Percentiles rank a stretch among this genome's conserved stretches.
Conservation (phyloP, 2,329 filamentous ascomycete species). For the Arthrobotrys pseudoclavata region DNA sequence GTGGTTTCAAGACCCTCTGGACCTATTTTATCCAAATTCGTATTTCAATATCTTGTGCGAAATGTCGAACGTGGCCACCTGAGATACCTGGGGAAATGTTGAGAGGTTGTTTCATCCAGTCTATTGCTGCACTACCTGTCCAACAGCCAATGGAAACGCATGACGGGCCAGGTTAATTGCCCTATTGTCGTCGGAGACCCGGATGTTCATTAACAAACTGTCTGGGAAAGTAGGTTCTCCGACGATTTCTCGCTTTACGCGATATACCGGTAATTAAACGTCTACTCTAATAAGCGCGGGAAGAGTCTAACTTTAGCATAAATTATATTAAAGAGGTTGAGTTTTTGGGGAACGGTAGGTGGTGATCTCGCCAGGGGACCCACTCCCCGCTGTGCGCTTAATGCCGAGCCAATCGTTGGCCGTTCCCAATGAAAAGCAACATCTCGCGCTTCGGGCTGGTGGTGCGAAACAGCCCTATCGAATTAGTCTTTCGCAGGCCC, state of each 20-base stretch:
- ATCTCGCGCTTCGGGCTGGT: slow-evolving; percentile 47
- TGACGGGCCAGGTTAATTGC: slow-evolving; percentile 9
- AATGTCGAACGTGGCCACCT: slow-evolving; percentile 3
- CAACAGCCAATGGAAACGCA: slow-evolving; percentile 26
- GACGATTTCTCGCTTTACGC: slow-evolving; percentile 26
- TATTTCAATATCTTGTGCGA: neutral
- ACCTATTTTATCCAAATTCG: slow-evolving; percentile 12
- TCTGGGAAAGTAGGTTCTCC: slow-evolving; percentile 1
- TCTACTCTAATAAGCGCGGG: slow-evolving; percentile 51
- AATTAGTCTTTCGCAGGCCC: neutral
- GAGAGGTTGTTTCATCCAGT: slow-evolving; percentile 40
- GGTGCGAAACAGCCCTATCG: slow-evolving; percentile 55
- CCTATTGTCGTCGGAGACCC: slow-evolving; percentile 6
- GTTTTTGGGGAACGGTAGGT: neutral
- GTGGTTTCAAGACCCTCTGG: slow-evolving; percentile 43
- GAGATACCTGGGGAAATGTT: slow-evolving; percentile 12
- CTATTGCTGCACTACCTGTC: slow-evolving; percentile 27
- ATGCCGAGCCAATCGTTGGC: slow-evolving; percentile 43
- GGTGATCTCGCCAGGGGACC: slow-evolving; percentile 26
- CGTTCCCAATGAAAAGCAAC: slow-evolving; percentile 50
- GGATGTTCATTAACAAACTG: neutral
- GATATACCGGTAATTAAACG: slow-evolving; percentile 33
- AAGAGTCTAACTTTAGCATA: slow-evolving; percentile 54
- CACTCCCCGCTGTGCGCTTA: slow-evolving; percentile 48
- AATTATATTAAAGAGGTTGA: slow-evolving; percentile 18